Conservation (phyloP, 257 asterid genomes). For the Lithospermum erythrorhizon region DNA sequence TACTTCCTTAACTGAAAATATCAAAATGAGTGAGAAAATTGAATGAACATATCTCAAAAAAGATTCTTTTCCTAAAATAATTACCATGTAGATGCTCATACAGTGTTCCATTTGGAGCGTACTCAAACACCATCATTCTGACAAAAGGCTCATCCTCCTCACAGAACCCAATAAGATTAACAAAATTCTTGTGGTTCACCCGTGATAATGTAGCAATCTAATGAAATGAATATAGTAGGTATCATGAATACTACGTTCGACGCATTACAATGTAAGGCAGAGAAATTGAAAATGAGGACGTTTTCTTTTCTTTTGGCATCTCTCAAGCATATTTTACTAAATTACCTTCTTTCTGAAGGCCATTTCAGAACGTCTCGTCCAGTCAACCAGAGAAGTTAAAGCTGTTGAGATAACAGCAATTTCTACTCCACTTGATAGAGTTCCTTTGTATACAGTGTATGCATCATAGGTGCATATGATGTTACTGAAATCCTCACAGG, state of each 20-base stretch:
- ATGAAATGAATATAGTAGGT: conserved; percentile 2
- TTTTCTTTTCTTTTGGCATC: background rate
- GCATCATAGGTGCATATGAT: conserved; percentile 36
- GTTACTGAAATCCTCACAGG: conserved; percentile 97
- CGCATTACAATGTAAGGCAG: background rate
- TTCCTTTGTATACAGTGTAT: conserved; percentile 72
- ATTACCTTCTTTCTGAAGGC: conserved; percentile 68
- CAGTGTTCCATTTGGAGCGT: conserved; percentile 82
- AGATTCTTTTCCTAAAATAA: conserved; percentile 4
- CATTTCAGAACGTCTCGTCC: conserved; percentile 68
- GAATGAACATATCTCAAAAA: conserved; percentile 1
- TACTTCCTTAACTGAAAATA: conserved; percentile 48
- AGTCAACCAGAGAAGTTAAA: conserved; percentile 40
- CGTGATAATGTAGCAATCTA: conserved; percentile 73
- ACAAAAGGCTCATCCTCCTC: conserved; percentile 81
- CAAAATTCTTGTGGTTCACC: conserved; percentile 89
- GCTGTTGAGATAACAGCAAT: conserved; percentile 74
- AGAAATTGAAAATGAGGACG: no score
- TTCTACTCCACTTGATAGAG: conserved; percentile 88
- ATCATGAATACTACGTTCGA: background rate
- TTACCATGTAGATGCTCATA: conserved; percentile 92
- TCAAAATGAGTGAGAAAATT: background rate
- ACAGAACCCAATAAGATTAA: conserved; percentile 82
- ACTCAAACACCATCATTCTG: conserved; percentile 96
- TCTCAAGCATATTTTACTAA: background rate